Percentiles rank a stretch among this genome's conserved stretches.
These are phyloP conservation scores for Rhodosporidiobolus odoratus DNA, from an alignment of 768 basidiomycete genomes.

Conservation along the genomic window DNA sequence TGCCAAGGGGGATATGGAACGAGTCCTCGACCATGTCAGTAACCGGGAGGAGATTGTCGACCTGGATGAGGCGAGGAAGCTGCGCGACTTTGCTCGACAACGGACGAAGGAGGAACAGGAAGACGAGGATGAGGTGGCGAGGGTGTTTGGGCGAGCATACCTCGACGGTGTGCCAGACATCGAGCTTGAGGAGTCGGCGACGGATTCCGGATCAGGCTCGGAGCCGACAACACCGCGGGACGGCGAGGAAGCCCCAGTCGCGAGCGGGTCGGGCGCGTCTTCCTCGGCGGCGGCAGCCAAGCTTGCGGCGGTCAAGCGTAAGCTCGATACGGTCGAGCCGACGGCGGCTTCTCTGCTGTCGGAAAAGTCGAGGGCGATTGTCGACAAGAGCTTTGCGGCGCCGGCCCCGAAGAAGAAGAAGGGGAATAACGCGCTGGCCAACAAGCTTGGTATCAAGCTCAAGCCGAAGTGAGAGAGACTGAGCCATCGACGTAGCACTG, in stretches of 20 bases:
- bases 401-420: constrained; percentile 56
- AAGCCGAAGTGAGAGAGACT: constrained; percentile 19
- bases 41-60: constrained; percentile 55
- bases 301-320: constrained; percentile 58
- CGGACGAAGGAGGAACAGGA: constrained; percentile 70
- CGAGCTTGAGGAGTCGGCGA: constrained; percentile 36
- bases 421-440: constrained; percentile 53
- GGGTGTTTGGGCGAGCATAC: constrained; percentile 73
- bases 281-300: constrained; percentile 12
- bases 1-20: constrained; percentile 58
- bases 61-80: constrained; percentile 52
- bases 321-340: constrained; percentile 73
- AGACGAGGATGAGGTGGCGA: constrained; percentile 81
- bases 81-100: constrained; percentile 62
- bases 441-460: constrained; percentile 67
- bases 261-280: constrained; percentile 41
- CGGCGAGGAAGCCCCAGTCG: constrained; percentile 41
- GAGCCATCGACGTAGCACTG: neutral
- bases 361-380: constrained; percentile 59
- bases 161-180: constrained; percentile 39
- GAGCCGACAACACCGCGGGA: constrained; percentile 40
- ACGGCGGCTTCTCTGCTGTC: constrained; percentile 64
- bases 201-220: constrained; percentile 41
- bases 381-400: constrained; percentile 53
- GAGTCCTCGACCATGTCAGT: constrained; percentile 58